phyloP scores from a whole-genome alignment of 179 eudicot genomes.

The Silene noctiflora region DNA sequence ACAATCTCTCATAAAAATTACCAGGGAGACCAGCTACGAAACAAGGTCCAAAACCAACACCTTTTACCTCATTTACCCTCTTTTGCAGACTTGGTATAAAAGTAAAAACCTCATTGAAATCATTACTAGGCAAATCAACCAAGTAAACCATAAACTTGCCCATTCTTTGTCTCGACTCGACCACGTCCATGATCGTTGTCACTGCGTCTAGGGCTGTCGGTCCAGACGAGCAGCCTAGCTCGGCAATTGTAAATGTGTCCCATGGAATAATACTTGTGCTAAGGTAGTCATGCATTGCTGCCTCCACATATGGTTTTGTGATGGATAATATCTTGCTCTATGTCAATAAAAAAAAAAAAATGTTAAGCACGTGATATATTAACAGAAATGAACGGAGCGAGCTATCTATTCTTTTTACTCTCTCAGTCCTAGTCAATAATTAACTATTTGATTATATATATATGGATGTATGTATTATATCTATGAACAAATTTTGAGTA shows the following conservation, averaged over 20 bases:
- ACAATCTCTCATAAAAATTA: slow-evolving; percentile 39
- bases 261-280: slow-evolving; percentile 2
- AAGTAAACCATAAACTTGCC: slow-evolving; percentile 43
- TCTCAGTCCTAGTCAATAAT: too few relatives aligned
- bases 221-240: slow-evolving; percentile 62
- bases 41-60: slow-evolving; percentile 29
- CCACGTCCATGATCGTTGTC: slow-evolving; percentile 25
- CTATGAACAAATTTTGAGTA: too few relatives aligned
- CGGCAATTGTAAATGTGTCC: slow-evolving; percentile 45
- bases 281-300: slow-evolving; percentile 35
- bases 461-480: too few relatives aligned
- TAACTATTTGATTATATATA: too few relatives aligned
- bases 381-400: too few relatives aligned
- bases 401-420: too few relatives aligned
- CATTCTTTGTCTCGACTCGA: not conserved
- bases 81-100: slow-evolving; percentile 20
- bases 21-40: slow-evolving; percentile 38
- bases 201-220: slow-evolving; percentile 39
- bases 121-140: slow-evolving; percentile 62
- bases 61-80: slow-evolving; percentile 22
- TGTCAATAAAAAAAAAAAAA: not conserved
- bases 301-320: slow-evolving; percentile 34
- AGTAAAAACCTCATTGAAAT: slow-evolving; percentile 47
- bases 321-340: slow-evolving; percentile 47
- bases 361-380: too few relatives aligned